A percentile compares a stretch with the other conserved stretches of the same genome.
Evolutionary conservation across 2,329 filamentous ascomycete species (phyloP).

Genomic region (Cordyceps cicadae): DNA sequence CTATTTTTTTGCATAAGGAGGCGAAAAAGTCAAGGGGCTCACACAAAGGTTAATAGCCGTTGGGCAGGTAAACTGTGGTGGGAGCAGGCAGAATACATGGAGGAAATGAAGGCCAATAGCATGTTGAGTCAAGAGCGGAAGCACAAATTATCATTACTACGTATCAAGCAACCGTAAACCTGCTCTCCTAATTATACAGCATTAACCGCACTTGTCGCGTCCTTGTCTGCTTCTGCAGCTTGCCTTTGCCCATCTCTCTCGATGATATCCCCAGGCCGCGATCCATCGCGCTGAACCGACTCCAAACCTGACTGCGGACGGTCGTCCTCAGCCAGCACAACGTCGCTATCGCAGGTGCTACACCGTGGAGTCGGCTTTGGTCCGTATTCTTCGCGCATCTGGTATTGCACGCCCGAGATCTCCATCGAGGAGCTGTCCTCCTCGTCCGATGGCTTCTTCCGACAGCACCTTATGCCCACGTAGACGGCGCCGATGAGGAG

Average conservation of each 20-base stretch:
- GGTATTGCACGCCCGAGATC: constrained; percentile 7
- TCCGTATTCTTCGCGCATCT: constrained; percentile 6
- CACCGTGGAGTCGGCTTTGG: constrained; percentile 6
- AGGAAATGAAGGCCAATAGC: neutral
- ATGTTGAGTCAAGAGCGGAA: neutral
- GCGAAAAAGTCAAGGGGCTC: too few relatives aligned
- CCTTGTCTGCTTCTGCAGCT: neutral
- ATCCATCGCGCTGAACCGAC: neutral
- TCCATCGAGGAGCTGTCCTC: constrained; percentile 4
- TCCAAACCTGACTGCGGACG: neutral
- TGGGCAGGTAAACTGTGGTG: too few relatives aligned
- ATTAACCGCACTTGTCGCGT: neutral
- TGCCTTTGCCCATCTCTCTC: neutral
- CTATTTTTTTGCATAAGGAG: too few relatives aligned
- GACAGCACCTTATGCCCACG: constrained; percentile 4
- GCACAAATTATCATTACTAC: constrained; percentile 1
- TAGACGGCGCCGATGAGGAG: constrained; percentile 5
- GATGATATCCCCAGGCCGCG: neutral
- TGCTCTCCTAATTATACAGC: neutral
- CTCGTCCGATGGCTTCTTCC: neutral
- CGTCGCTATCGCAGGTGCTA: constrained; percentile 4
- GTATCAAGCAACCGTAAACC: neutral
- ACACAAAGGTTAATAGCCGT: too few relatives aligned
- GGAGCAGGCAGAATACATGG: too few relatives aligned
- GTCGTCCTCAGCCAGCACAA: neutral